phyloP scores from a whole-genome alignment of 164 flowering plant genomes.

The Magnolia kwangsiensis region DNA sequence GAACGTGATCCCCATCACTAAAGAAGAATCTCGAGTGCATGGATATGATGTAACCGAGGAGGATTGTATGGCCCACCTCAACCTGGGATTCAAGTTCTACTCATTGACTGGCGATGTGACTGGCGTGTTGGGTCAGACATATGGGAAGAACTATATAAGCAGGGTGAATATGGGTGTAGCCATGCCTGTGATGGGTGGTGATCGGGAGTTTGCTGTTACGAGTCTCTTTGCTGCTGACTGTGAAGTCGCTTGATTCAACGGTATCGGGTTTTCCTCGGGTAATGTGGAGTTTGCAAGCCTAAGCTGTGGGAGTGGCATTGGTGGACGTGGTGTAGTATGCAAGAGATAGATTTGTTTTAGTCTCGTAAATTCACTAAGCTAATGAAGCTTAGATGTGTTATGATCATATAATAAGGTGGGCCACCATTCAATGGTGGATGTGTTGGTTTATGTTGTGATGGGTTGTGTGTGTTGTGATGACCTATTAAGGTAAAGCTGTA shows the following conservation, averaged over 20 bases:
- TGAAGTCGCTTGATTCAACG: constrained; percentile 12
- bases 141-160: constrained; percentile 13
- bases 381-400: no score
- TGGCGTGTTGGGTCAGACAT: constrained; percentile 32
- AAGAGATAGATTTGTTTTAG: constrained; percentile 6
- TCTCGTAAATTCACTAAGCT: no score
- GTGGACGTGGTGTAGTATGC: constrained; percentile 17
- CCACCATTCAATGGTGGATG: background rate
- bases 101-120: constrained; percentile 11
- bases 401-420: background rate
- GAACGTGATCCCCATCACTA: constrained; percentile 9
- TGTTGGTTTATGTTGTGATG: background rate
- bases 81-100: constrained; percentile 25
- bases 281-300: background rate
- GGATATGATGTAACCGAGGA: constrained; percentile 17
- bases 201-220: constrained; percentile 5
- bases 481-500: no score
- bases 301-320: constrained; percentile 11
- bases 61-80: constrained; percentile 28
- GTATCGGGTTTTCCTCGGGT: background rate
- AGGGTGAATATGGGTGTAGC: constrained; percentile 12
- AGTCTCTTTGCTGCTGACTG: constrained; percentile 21
- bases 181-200: constrained; percentile 25
- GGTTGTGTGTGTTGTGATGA: no score
- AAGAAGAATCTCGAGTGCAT: constrained; percentile 20